These are phyloP conservation scores for Pythium dissimile DNA, from an alignment of 352 stramenopile species.

Conservation along the genomic window DNA sequence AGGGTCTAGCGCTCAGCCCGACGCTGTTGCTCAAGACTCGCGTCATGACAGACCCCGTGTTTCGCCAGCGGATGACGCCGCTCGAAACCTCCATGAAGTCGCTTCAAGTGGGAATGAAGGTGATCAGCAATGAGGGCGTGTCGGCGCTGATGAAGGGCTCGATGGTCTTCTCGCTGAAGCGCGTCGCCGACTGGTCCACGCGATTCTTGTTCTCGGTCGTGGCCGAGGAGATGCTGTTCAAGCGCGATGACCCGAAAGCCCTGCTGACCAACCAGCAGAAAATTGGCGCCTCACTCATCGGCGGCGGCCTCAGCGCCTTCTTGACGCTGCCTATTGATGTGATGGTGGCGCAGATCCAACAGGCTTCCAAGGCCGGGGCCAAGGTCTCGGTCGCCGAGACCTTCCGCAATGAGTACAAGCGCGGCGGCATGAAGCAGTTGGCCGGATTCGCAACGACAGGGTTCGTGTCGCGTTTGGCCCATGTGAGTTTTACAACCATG, in stretches of 20 bases:
- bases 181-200: constrained; percentile 91
- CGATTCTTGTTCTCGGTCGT: constrained; percentile 91
- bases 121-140: constrained; percentile 88
- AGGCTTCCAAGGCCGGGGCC: constrained; percentile 83
- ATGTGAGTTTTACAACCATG: constrained; percentile 89
- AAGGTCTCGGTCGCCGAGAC: constrained; percentile 74
- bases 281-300: constrained; percentile 78
- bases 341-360: constrained; percentile 92
- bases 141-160: constrained; percentile 90
- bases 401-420: constrained; percentile 72
- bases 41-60: constrained; percentile 93
- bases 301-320: constrained; percentile 72
- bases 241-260: constrained; percentile 53
- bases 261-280: constrained; percentile 71
- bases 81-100: constrained; percentile 81
- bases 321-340: constrained; percentile 91
- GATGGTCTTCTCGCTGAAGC: constrained; percentile 90
- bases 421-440: constrained; percentile 76
- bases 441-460: constrained; percentile 79
- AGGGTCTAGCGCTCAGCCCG: constrained; percentile 91
- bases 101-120: constrained; percentile 82
- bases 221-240: constrained; percentile 77
- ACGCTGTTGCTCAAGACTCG: constrained; percentile 93
- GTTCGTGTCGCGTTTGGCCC: constrained; percentile 65
- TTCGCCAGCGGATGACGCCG: constrained; percentile 87